These are phyloP conservation scores for Fusarium austroafricanum DNA, from an alignment of 2,329 filamentous ascomycete genomes.

Conservation along the genomic window DNA sequence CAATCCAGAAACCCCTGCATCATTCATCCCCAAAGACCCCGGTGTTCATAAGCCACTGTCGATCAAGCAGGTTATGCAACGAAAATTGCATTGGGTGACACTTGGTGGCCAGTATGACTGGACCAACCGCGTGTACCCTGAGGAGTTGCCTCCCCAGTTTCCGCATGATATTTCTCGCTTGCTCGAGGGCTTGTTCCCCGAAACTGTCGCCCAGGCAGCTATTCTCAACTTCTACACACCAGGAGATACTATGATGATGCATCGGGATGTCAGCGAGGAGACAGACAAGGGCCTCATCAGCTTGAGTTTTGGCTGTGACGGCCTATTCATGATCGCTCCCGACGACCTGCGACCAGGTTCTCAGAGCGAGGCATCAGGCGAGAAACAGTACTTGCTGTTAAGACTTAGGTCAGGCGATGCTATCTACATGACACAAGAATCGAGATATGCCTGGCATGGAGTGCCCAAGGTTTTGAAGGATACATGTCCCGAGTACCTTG, in stretches of 20 bases:
- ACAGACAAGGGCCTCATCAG: constrained; percentile 83
- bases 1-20: constrained; percentile 61
- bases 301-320: constrained; percentile 90
- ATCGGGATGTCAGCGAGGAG: constrained; percentile 92
- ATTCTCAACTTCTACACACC: constrained; percentile 95
- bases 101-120: constrained; percentile 97
- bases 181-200: constrained; percentile 77
- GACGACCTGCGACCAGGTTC: constrained; percentile 50
- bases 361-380: constrained; percentile 37
- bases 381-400: constrained; percentile 68
- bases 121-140: constrained; percentile 86
- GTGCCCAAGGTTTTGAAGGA: constrained; percentile 85
- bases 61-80: constrained; percentile 76
- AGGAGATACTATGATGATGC: constrained; percentile 90
- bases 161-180: constrained; percentile 78
- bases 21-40: constrained; percentile 76
- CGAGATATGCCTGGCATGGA: constrained; percentile 93
- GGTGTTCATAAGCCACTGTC: constrained; percentile 79
- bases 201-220: constrained; percentile 84
- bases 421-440: constrained; percentile 85
- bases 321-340: constrained; percentile 85
- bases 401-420: constrained; percentile 86
- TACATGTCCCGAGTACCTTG: constrained; percentile 81
- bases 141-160: constrained; percentile 74
- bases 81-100: constrained; percentile 92